phyloP scores from a whole-genome alignment of 2,329 filamentous ascomycete genomes.

The Talaromyces sp. region DNA sequence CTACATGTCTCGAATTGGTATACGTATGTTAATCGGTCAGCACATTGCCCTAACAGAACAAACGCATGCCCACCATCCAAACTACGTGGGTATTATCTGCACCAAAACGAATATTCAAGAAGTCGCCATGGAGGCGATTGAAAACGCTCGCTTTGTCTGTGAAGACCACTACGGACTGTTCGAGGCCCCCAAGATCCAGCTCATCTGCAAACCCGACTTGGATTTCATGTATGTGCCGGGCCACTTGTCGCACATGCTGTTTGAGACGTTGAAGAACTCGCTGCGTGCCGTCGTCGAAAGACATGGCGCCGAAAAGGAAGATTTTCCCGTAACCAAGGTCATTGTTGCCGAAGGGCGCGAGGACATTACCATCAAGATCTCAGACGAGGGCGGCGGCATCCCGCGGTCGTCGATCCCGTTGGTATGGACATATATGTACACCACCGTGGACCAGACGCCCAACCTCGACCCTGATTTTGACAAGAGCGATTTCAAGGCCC shows the following conservation, averaged over 20 bases:
- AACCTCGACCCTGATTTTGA: conserved; percentile 96
- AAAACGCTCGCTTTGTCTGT: conserved; percentile 98
- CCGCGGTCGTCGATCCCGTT: conserved; percentile 87
- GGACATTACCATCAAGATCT: conserved; percentile 98
- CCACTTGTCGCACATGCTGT: conserved; percentile 98
- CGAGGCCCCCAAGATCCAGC: conserved; percentile 91
- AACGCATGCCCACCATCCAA: conserved; percentile 79
- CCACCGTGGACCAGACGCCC: conserved; percentile 92
- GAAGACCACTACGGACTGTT: conserved; percentile 98
- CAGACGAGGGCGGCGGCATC: conserved; percentile 88
- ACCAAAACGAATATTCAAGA: conserved; percentile 97
- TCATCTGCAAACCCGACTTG: conserved; percentile 89
- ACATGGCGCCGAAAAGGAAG: conserved; percentile 90
- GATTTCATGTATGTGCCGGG: conserved; percentile 99
- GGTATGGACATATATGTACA: conserved; percentile 99
- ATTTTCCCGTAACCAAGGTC: conserved; percentile 94
- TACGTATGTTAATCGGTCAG: conserved; percentile 97
- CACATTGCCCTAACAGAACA: conserved; percentile 97
- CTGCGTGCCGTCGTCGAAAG: conserved; percentile 93
- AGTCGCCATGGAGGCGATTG: conserved; percentile 92
- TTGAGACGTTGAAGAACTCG: conserved; percentile 98
- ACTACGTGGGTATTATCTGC: conserved; percentile 98
- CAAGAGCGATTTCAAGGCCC: conserved; percentile 98
- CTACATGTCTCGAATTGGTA: conserved; percentile 99
- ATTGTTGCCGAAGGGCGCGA: conserved; percentile 97